These are phyloP conservation scores for Petunia axillaris DNA, from an alignment of 257 asterid genomes.

Conservation along the genomic window DNA sequence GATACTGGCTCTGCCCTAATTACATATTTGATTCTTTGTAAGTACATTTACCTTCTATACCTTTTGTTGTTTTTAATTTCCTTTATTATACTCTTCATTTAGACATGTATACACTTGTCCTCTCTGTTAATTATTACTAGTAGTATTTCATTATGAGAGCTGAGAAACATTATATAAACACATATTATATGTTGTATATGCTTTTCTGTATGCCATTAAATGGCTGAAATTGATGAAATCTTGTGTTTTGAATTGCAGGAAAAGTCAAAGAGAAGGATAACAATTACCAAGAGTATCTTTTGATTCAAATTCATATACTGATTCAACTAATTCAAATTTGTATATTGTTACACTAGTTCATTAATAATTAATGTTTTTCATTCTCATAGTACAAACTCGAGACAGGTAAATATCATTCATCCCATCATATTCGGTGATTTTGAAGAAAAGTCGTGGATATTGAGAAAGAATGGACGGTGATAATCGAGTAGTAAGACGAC, in stretches of 20 bases:
- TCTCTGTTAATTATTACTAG: background rate
- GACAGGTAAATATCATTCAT: no score
- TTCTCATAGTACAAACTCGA: no score
- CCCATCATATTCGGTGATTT: no score
- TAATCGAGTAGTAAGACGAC: slow-evolving; percentile 49
- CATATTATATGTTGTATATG: background rate
- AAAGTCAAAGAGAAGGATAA: slow-evolving; percentile 37
- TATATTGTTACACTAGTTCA: no score
- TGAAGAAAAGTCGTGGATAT: background rate
- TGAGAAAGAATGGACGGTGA: slow-evolving; percentile 63
- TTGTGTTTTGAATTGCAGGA: slow-evolving; percentile 61
- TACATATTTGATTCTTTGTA: background rate
- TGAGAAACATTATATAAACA: slow-evolving; percentile 11
- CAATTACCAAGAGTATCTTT: slow-evolving; percentile 6
- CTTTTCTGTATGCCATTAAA: background rate
- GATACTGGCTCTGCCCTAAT: slow-evolving; percentile 12
- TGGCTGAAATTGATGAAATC: slow-evolving; percentile 47
- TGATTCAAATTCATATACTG: no score
- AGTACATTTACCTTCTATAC: slow-evolving; percentile 33
- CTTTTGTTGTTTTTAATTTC: slow-evolving; percentile 10
- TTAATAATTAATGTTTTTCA: no score
- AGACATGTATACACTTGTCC: background rate
- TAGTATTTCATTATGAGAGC: background rate
- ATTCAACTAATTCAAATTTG: no score
- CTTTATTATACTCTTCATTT: background rate